phyloP scores from a whole-genome alignment of 139 green algal genomes.

The Tetradesmus lagerheimii region DNA sequence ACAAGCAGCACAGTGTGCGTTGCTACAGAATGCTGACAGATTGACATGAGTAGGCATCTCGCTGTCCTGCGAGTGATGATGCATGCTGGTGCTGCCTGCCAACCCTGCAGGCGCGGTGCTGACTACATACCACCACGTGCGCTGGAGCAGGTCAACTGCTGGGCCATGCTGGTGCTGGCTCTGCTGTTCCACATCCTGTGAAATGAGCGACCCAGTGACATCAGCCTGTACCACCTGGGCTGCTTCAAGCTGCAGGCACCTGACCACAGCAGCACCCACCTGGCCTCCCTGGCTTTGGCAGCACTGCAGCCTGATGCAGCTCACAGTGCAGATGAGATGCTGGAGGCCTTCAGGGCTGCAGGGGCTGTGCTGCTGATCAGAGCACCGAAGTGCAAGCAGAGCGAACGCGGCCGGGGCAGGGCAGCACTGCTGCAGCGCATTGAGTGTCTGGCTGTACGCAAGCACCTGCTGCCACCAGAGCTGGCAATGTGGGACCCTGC shows the following conservation, averaged over 20 bases:
- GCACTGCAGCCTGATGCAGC: not conserved
- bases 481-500: not conserved
- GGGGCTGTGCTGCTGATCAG: no score
- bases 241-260: constrained; percentile 3
- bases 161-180: not conserved
- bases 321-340: constrained; percentile 20
- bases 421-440: not conserved
- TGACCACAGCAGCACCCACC: no score
- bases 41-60: no score
- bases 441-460: not conserved
- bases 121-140: no score
- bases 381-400: no score
- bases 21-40: no score
- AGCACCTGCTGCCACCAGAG: not conserved
- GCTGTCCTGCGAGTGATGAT: no score
- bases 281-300: not conserved
- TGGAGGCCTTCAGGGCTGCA: no score
- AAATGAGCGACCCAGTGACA: not conserved
- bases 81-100: no score
- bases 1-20: no score
- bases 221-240: constrained; percentile 27
- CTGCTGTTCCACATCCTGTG: constrained; percentile 2
- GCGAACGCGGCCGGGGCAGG: not conserved
- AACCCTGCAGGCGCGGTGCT: no score
- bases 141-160: not conserved